These are phyloP conservation scores for Trapa incisa DNA, from an alignment of 345 rosid genomes.

Conservation along the genomic window DNA sequence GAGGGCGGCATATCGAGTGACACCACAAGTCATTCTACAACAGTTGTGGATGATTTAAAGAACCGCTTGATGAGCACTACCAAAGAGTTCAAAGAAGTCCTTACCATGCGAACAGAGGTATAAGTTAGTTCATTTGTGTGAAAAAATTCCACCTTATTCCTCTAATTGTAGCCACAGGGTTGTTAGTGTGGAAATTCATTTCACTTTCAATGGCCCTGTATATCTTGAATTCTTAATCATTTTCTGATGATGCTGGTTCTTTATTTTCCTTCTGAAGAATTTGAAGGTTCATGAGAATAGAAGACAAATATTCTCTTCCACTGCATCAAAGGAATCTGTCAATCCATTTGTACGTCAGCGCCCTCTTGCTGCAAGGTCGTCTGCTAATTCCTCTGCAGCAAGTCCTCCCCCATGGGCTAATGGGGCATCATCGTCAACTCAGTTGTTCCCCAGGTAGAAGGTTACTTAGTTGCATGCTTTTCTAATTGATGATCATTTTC, in stretches of 20 bases:
- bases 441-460: slow-evolving; percentile 30
- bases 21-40: slow-evolving; percentile 50
- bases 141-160: too few species aligned
- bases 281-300: slow-evolving; percentile 50
- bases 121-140: too few species aligned
- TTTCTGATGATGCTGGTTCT: background rate
- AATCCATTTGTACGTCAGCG: slow-evolving; percentile 61
- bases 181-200: background rate
- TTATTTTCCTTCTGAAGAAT: slow-evolving; percentile 23
- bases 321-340: slow-evolving; percentile 31
- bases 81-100: slow-evolving; percentile 57
- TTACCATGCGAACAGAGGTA: slow-evolving; percentile 57
- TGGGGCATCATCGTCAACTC: slow-evolving; percentile 36
- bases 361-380: slow-evolving; percentile 33
- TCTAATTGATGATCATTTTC: background rate
- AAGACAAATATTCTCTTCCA: slow-evolving; percentile 46
- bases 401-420: slow-evolving; percentile 48
- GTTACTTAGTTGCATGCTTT: background rate
- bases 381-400: slow-evolving; percentile 24
- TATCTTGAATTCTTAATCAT: background rate
- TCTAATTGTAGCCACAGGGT: background rate
- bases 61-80: slow-evolving; percentile 55
- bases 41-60: slow-evolving; percentile 50
- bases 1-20: slow-evolving; percentile 41
- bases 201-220: background rate